A percentile compares a stretch with the other conserved stretches of the same genome.
Conservation (phyloP, 2,329 filamentous ascomycete genomes). For the Emydomyces testavorans region DNA sequence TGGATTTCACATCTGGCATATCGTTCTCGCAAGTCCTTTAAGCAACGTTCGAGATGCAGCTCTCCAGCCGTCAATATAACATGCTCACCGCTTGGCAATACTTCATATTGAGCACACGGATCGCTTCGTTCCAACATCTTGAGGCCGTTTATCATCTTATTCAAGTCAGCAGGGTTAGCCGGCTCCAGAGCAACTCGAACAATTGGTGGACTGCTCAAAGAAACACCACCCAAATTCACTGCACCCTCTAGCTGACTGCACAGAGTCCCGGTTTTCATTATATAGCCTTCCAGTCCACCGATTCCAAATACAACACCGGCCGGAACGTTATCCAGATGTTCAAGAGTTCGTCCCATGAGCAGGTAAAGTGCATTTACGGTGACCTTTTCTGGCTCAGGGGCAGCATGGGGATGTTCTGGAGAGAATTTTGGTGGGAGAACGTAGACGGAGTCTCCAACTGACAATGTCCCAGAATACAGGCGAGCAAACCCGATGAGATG, state of each 20-base stretch:
- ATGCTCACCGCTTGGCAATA: constrained; percentile 85
- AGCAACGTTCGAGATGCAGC: constrained; percentile 80
- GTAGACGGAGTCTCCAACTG: constrained; percentile 81
- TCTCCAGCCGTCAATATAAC: constrained; percentile 91
- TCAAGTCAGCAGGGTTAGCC: constrained; percentile 73
- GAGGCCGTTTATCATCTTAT: constrained; percentile 87
- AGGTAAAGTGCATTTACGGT: constrained; percentile 83
- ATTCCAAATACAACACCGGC: constrained; percentile 95
- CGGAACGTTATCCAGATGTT: constrained; percentile 70
- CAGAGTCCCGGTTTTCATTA: constrained; percentile 91
- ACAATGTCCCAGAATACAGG: constrained; percentile 81
- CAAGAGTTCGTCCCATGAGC: constrained; percentile 84
- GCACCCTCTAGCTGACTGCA: constrained; percentile 78
- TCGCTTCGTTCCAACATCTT: constrained; percentile 85
- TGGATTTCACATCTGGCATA: constrained; percentile 94
- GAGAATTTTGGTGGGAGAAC: constrained; percentile 90
- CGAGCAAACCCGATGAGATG: constrained; percentile 90
- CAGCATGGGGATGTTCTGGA: constrained; percentile 59
- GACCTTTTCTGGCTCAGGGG: constrained; percentile 66
- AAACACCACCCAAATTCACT: constrained; percentile 80
- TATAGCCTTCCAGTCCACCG: constrained; percentile 76
- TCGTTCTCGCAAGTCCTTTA: constrained; percentile 84
- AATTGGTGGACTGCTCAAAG: constrained; percentile 72
- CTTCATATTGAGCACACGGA: constrained; percentile 90
- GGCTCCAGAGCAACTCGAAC: constrained; percentile 94